Percentiles rank a stretch among this genome's conserved stretches.
Evolutionary conservation across 345 rosid species (phyloP).

Genomic region (Rhodamnia argentea): DNA sequence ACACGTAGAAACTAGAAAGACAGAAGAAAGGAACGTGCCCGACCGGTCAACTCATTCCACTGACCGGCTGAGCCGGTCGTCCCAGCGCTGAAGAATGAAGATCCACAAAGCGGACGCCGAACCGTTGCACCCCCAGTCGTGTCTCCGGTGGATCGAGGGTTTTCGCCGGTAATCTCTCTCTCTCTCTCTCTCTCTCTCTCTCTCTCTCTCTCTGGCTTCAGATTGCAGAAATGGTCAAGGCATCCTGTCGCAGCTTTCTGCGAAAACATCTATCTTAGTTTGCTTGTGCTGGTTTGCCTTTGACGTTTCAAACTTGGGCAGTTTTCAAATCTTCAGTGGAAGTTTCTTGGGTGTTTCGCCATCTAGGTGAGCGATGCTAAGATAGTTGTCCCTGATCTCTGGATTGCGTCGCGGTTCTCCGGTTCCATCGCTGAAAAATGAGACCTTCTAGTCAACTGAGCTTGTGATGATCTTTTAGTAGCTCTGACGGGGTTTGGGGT

Average conservation of each 20-base stretch:
- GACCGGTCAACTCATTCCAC: slow-evolving; percentile 4
- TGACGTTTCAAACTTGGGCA: neutral
- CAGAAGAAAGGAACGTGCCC: neutral
- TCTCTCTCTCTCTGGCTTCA: neutral
- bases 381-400: neutral
- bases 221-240: neutral
- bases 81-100: neutral
- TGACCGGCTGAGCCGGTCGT: slow-evolving; percentile 25
- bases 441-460: neutral
- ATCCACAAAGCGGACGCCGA: neutral
- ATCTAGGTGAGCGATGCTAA: neutral
- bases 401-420: neutral
- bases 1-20: neutral
- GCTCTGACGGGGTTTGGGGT: neutral
- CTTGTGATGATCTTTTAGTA: neutral
- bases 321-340: neutral
- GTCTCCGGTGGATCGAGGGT: neutral
- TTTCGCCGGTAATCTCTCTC: neutral
- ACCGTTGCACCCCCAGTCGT: neutral
- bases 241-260: neutral
- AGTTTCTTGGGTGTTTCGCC: neutral
- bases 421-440: neutral
- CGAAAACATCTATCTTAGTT: neutral
- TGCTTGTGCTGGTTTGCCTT: neutral
- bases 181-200: neutral